Conservation (phyloP, 805 yeast genomes). For the Candida easanensis region DNA sequence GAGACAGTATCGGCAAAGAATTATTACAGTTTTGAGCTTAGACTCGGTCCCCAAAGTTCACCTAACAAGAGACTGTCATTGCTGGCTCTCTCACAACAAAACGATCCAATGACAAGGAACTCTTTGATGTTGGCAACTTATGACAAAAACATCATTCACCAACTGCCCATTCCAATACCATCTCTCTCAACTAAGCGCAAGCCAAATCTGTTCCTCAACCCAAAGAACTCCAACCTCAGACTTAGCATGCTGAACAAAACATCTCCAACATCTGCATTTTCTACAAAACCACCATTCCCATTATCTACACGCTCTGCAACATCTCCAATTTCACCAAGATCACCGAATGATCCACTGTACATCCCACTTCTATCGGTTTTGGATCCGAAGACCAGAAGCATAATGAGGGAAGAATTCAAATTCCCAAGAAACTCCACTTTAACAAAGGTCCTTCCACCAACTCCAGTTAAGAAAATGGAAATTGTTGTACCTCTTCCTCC, state of each 20-base stretch:
- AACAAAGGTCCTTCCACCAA: conserved; percentile 53
- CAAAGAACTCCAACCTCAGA: conserved; percentile 27
- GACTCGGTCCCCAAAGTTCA: conserved; percentile 27
- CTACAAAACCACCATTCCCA: conserved; percentile 3
- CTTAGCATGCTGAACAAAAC: conserved; percentile 11
- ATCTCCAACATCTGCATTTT: conserved; percentile 5
- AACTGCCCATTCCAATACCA: conserved; percentile 20
- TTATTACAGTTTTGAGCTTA: conserved; percentile 21
- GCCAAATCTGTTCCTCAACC: conserved; percentile 22
- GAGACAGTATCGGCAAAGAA: conserved; percentile 29
- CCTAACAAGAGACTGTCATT: conserved; percentile 34
- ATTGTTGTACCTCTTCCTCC: conserved; percentile 32
- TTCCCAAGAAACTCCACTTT: conserved; percentile 47
- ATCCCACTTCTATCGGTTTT: conserved; percentile 21
- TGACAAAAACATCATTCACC: conserved; percentile 21
- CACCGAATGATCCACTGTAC: conserved; percentile 16
- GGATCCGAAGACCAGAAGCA: conserved; percentile 16
- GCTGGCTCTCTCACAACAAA: conserved; percentile 36
- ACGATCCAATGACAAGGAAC: conserved; percentile 39
- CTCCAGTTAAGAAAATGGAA: conserved; percentile 66
- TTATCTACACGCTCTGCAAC: conserved; percentile 8
- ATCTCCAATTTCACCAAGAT: conserved; percentile 8
- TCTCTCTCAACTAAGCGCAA: conserved; percentile 12
- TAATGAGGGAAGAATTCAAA: conserved; percentile 27
- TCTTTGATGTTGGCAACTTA: conserved; percentile 36